phyloP scores from a whole-genome alignment of 371 early-diverging fungal species.

The Syncephalastrum sp. region DNA sequence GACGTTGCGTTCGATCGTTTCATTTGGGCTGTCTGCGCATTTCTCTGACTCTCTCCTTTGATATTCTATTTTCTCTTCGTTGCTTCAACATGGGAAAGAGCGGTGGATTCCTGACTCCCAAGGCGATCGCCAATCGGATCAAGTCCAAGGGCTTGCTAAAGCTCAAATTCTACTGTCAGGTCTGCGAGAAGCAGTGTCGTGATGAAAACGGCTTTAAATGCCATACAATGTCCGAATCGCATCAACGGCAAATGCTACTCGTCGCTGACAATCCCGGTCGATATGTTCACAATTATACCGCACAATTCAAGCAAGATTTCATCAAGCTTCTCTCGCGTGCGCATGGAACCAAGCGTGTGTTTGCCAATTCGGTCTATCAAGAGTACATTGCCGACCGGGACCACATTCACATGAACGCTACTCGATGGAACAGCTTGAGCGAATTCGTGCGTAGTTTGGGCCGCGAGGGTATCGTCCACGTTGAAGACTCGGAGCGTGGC shows the following conservation, averaged over 20 bases:
- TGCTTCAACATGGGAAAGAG: slow-evolving; percentile 65
- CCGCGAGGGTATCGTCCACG: slow-evolving; percentile 75
- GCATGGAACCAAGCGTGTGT: slow-evolving; percentile 83
- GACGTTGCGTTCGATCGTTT: neutral
- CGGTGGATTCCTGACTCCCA: slow-evolving; percentile 71
- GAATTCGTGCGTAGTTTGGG: slow-evolving; percentile 89
- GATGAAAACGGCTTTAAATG: slow-evolving; percentile 98
- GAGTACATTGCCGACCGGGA: slow-evolving; percentile 89
- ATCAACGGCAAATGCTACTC: slow-evolving; percentile 90
- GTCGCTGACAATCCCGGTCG: slow-evolving; percentile 81
- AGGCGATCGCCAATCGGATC: slow-evolving; percentile 83
- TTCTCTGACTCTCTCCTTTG: slow-evolving; percentile 1
- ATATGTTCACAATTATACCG: slow-evolving; percentile 69
- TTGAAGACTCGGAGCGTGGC: slow-evolving; percentile 91
- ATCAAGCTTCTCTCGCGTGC: slow-evolving; percentile 70
- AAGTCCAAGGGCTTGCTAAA: slow-evolving; percentile 94
- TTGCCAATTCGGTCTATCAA: slow-evolving; percentile 93
- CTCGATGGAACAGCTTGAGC: slow-evolving; percentile 84
- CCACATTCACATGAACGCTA: slow-evolving; percentile 97
- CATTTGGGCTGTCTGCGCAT: neutral
- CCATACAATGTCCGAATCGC: slow-evolving; percentile 88
- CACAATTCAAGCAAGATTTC: slow-evolving; percentile 73
- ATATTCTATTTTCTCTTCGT: slow-evolving; percentile 1
- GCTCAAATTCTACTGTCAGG: slow-evolving; percentile 93
- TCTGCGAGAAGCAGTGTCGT: slow-evolving; percentile 90